Evolutionary conservation across 2,329 filamentous ascomycete genomes (phyloP).

Genomic region (Penicillium sp.): DNA sequence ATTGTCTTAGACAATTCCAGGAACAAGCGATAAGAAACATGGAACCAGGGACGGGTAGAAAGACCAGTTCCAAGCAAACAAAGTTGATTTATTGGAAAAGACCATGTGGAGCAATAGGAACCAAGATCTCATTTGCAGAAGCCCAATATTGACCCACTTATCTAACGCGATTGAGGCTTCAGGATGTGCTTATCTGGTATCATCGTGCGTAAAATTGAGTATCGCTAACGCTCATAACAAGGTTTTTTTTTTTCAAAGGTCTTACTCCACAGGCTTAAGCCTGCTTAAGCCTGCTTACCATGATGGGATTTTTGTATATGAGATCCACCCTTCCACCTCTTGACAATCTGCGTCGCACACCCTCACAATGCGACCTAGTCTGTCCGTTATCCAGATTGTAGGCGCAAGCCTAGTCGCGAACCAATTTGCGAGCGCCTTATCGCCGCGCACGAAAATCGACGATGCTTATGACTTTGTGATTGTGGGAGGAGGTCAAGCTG

Average conservation of each 20-base stretch:
- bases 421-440: slow-evolving; percentile 22
- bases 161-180: not conserved
- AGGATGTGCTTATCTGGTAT: slow-evolving; percentile 7
- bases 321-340: not conserved
- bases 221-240: not conserved
- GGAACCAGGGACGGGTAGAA: slow-evolving; percentile 1
- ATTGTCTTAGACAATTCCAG: not conserved
- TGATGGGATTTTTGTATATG: not conserved
- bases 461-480: slow-evolving; percentile 43
- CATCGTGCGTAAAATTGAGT: slow-evolving; percentile 2
- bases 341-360: not conserved
- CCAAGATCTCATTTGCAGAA: slow-evolving; percentile 4
- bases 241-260: slow-evolving; percentile 3
- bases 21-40: not conserved
- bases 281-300: not conserved
- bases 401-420: not conserved
- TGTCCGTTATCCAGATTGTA: not conserved
- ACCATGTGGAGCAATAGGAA: not conserved
- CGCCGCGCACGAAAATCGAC: slow-evolving; percentile 28
- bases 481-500: slow-evolving; percentile 57
- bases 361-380: not conserved
- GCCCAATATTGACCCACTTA: not conserved
- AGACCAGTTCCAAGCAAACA: not conserved
- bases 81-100: not conserved
- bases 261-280: not conserved